These are phyloP conservation scores for Pseudozyma pruni DNA, from an alignment of 1,284 basidiomycete species.

Conservation along the genomic window DNA sequence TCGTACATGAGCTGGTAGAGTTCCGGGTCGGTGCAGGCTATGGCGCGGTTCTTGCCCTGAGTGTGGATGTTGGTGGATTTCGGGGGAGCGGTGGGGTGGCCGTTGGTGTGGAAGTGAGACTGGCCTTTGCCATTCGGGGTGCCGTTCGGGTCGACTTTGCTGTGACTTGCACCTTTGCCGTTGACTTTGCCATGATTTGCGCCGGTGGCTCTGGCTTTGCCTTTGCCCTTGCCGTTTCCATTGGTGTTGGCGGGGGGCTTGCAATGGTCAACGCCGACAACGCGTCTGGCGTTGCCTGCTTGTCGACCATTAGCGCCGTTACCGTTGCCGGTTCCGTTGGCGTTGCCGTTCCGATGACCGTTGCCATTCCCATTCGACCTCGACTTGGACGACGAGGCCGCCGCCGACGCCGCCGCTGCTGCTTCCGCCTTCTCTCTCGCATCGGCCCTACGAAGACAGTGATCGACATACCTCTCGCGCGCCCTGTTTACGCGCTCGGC, in stretches of 20 bases:
- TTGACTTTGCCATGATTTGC: too few relatives aligned
- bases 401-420: background rate
- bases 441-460: background rate
- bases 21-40: slow-evolving; percentile 12
- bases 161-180: too few relatives aligned
- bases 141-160: background rate
- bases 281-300: too few relatives aligned
- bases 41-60: slow-evolving; percentile 12
- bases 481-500: background rate
- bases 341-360: background rate
- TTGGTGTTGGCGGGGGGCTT: background rate
- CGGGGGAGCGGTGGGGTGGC: background rate
- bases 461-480: background rate
- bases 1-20: slow-evolving; percentile 2
- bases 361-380: background rate
- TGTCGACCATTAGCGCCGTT: background rate
- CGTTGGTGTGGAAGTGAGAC: background rate
- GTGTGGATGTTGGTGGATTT: background rate
- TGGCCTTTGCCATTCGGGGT: slow-evolving; percentile 4
- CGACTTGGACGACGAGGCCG: background rate
- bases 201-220: slow-evolving; percentile 1
- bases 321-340: background rate
- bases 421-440: too few relatives aligned
- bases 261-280: background rate
- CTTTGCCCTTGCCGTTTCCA: background rate